phyloP scores from a whole-genome alignment of 1,139 yeast genomes.

The Yamadazyma friedrichii region DNA sequence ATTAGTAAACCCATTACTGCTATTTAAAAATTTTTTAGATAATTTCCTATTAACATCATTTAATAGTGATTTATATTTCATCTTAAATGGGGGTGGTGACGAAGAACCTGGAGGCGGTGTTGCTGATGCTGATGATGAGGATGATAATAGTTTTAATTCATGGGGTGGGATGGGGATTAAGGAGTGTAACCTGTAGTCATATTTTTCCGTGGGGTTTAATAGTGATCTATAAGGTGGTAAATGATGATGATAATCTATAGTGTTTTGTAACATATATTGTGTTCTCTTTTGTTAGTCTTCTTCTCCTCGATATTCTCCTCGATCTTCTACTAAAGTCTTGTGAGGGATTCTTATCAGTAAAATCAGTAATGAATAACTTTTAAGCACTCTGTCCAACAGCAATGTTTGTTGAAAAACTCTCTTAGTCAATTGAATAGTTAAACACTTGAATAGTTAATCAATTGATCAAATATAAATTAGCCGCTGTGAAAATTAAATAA shows the following conservation, averaged over 20 bases:
- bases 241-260: slow-evolving; percentile 32
- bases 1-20: background rate
- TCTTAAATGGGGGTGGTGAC: slow-evolving; percentile 22
- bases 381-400: too few species aligned
- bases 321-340: background rate
- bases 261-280: background rate
- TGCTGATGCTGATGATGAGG: background rate
- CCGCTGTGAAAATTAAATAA: too few species aligned
- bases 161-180: slow-evolving; percentile 34
- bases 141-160: slow-evolving; percentile 6
- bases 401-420: too few species aligned
- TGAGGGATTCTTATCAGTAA: too few species aligned
- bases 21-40: slow-evolving; percentile 7
- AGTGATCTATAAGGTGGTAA: slow-evolving; percentile 48
- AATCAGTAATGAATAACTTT: too few species aligned
- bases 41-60: slow-evolving; percentile 39
- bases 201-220: slow-evolving; percentile 39
- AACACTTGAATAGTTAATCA: too few species aligned
- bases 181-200: slow-evolving; percentile 43
- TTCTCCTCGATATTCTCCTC: too few species aligned
- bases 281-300: too few species aligned
- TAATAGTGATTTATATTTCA: slow-evolving; percentile 44
- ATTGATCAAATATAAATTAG: too few species aligned
- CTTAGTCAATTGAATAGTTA: too few species aligned
- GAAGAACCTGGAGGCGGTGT: background rate